Conservation (phyloP, 2,329 filamentous ascomycete genomes). For the Macrophomina phaseolina region DNA sequence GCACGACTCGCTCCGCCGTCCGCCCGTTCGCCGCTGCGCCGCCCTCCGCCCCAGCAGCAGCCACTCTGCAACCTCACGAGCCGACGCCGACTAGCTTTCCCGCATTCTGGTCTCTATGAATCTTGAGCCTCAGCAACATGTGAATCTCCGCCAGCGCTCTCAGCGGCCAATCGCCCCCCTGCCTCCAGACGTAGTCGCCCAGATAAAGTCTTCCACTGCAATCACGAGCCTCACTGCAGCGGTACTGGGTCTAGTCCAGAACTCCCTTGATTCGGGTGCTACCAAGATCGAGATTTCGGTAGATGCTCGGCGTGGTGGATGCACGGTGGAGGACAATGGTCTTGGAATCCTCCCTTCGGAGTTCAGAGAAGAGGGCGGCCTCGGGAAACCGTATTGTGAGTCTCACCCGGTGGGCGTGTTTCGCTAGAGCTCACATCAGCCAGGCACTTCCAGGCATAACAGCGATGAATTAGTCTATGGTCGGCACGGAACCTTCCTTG, state of each 20-base stretch:
- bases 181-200: slow-evolving; percentile 72
- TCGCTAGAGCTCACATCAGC: slow-evolving; percentile 29
- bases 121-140: slow-evolving; percentile 19
- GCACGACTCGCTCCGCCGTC: slow-evolving; percentile 19
- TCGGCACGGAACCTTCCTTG: slow-evolving; percentile 74
- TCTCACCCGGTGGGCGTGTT: slow-evolving; percentile 30
- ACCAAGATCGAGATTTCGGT: slow-evolving; percentile 71
- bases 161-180: slow-evolving; percentile 65
- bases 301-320: slow-evolving; percentile 77
- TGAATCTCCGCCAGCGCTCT: slow-evolving; percentile 13
- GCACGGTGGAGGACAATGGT: slow-evolving; percentile 84
- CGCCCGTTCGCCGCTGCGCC: slow-evolving; percentile 3
- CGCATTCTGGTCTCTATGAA: slow-evolving; percentile 19
- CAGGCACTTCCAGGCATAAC: slow-evolving; percentile 79
- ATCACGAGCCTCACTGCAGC: slow-evolving; percentile 77
- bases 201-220: slow-evolving; percentile 83
- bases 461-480: slow-evolving; percentile 62
- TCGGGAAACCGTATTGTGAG: slow-evolving; percentile 76
- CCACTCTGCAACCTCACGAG: slow-evolving; percentile 6
- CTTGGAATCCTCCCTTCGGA: slow-evolving; percentile 75
- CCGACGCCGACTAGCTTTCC: slow-evolving; percentile 5
- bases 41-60: slow-evolving; percentile 1
- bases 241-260: slow-evolving; percentile 75
- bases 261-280: slow-evolving; percentile 81
- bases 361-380: slow-evolving; percentile 71